These are phyloP conservation scores for Thermothielavioides terrestris DNA, from an alignment of 495 filamentous ascomycete species.

Conservation along the genomic window DNA sequence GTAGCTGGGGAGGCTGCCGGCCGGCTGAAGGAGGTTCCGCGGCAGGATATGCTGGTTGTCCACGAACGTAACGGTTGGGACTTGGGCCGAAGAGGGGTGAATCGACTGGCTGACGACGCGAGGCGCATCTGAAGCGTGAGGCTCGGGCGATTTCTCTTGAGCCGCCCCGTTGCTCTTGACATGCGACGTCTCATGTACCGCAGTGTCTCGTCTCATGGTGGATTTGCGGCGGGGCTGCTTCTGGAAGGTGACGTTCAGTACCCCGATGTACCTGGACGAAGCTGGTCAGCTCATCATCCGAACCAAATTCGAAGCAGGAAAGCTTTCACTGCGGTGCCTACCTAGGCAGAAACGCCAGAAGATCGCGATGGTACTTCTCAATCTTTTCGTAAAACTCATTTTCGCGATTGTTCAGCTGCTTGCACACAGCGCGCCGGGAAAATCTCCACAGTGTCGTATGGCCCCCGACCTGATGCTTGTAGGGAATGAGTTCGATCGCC, in stretches of 20 bases:
- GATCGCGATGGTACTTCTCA: constrained; percentile 78
- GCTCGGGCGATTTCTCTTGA: constrained; percentile 1
- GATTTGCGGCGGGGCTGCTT: constrained; percentile 67
- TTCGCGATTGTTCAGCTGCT: constrained; percentile 92
- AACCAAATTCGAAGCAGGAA: background rate
- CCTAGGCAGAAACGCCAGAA: constrained; percentile 88
- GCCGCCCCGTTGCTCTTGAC: constrained; percentile 13
- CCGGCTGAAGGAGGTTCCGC: constrained; percentile 56
- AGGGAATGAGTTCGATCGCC: constrained; percentile 92
- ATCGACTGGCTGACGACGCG: constrained; percentile 74
- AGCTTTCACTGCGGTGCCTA: constrained; percentile 37
- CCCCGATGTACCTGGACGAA: constrained; percentile 75
- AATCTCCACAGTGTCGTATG: constrained; percentile 96
- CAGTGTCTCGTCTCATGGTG: constrained; percentile 32
- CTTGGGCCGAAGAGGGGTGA: constrained; percentile 35
- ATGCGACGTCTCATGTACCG: constrained; percentile 1
- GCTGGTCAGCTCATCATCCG: background rate
- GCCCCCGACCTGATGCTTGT: constrained; percentile 93
- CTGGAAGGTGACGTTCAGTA: constrained; percentile 93
- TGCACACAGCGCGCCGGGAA: constrained; percentile 89
- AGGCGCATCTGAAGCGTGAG: constrained; percentile 26
- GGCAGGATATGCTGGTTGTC: constrained; percentile 96
- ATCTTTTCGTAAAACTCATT: constrained; percentile 98
- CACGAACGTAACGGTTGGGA: constrained; percentile 89
- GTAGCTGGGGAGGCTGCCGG: constrained; percentile 11